Percentiles rank a stretch among this genome's conserved stretches.
Conservation (phyloP, 345 rosid genomes). For the Capsella bursapastoris region DNA sequence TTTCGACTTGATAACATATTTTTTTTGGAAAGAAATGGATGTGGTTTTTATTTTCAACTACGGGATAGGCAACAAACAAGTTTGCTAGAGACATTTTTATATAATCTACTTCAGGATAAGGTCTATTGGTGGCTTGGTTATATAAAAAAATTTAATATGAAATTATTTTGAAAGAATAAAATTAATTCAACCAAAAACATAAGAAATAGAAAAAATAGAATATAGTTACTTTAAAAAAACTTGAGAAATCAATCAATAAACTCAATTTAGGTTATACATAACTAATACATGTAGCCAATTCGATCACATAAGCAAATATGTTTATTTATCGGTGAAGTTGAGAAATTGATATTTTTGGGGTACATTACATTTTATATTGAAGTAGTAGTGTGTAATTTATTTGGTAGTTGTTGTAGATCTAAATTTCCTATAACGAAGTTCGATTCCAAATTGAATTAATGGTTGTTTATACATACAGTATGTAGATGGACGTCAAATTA, state of each 20-base stretch:
- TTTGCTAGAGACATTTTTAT: background rate
- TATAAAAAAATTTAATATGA: background rate
- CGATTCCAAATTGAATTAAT: background rate
- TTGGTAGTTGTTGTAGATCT: slow-evolving; percentile 16
- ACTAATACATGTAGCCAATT: background rate
- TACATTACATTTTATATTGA: background rate
- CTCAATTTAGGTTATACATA: background rate
- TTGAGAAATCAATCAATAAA: background rate
- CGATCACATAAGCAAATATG: background rate
- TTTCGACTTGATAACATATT: too few relatives aligned
- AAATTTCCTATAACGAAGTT: background rate
- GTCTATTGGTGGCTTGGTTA: background rate
- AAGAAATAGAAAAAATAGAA: background rate
- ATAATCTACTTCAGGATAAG: background rate
- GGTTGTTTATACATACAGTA: background rate
- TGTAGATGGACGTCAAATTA: background rate
- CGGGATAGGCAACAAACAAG: background rate
- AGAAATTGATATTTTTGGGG: background rate
- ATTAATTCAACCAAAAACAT: background rate
- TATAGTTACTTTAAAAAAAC: background rate
- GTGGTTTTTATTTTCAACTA: background rate
- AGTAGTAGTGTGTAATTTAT: background rate
- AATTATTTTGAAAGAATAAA: too few relatives aligned
- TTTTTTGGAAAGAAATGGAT: background rate
- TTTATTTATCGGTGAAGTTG: background rate